These are phyloP conservation scores for Boechera retrofracta DNA, from an alignment of 345 rosid genomes.

Conservation along the genomic window DNA sequence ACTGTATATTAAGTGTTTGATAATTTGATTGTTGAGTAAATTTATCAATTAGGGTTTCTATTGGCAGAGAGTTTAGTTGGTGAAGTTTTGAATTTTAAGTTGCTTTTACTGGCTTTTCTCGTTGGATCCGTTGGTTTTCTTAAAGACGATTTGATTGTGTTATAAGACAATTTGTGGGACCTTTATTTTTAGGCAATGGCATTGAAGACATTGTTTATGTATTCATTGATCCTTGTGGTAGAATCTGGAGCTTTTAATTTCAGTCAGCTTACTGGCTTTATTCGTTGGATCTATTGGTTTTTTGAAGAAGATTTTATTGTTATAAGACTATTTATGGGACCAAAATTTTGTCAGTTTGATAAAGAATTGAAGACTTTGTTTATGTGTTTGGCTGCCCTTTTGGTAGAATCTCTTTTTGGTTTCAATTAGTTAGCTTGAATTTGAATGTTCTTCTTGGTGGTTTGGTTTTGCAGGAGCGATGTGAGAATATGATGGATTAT, in stretches of 20 bases:
- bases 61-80: constrained; percentile 17
- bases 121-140: constrained; percentile 37
- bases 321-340: constrained; percentile 30
- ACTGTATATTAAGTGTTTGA: background rate
- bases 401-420: background rate
- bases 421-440: constrained; percentile 24
- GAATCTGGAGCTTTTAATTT: constrained; percentile 33
- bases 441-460: constrained; percentile 38
- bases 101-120: constrained; percentile 31
- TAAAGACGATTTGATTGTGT: constrained; percentile 27
- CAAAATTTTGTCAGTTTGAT: constrained; percentile 34
- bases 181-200: constrained; percentile 12
- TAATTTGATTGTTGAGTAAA: background rate
- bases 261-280: constrained; percentile 31
- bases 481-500: constrained; percentile 93
- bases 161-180: constrained; percentile 38
- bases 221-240: constrained; percentile 29
- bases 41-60: constrained; percentile 14
- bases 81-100: background rate
- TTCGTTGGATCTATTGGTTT: constrained; percentile 28
- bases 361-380: constrained; percentile 30
- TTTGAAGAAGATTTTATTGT: constrained; percentile 23
- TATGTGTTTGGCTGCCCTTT: constrained; percentile 19
- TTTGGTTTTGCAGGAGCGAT: constrained; percentile 74
- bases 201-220: constrained; percentile 34